Percentiles rank a stretch among this genome's conserved stretches.
Conservation (phyloP, 1,284 basidiomycete genomes). For the Meira nashicola region DNA sequence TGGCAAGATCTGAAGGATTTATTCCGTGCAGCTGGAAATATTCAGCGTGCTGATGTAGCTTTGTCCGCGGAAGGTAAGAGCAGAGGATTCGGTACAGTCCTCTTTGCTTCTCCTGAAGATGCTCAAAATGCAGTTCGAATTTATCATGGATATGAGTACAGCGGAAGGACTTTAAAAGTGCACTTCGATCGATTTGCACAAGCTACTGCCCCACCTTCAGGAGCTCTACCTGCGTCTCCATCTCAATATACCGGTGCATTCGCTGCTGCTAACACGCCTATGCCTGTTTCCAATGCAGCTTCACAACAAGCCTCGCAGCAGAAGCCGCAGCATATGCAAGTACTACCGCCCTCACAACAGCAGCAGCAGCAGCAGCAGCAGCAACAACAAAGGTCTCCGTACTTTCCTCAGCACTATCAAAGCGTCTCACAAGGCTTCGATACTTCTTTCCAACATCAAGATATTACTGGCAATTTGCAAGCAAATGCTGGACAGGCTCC, state of each 20-base stretch:
- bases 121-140: slow-evolving; percentile 72
- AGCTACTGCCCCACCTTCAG: slow-evolving; percentile 13
- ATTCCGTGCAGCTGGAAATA: slow-evolving; percentile 59
- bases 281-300: background rate
- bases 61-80: slow-evolving; percentile 86
- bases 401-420: slow-evolving; percentile 10
- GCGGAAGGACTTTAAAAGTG: slow-evolving; percentile 75
- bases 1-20: slow-evolving; percentile 53
- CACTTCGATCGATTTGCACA: slow-evolving; percentile 64
- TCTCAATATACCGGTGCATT: slow-evolving; percentile 51
- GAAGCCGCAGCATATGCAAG: slow-evolving; percentile 17
- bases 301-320: slow-evolving; percentile 14
- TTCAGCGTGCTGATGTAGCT: slow-evolving; percentile 87
- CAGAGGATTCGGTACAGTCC: slow-evolving; percentile 85
- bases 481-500: no score
- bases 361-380: slow-evolving; percentile 16
- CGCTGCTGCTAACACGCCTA: slow-evolving; percentile 36
- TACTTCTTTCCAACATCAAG: no score
- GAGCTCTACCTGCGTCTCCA: slow-evolving; percentile 34
- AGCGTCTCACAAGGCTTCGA: background rate
- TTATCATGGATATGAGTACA: slow-evolving; percentile 67
- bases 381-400: slow-evolving; percentile 8
- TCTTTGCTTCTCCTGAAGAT: slow-evolving; percentile 84
- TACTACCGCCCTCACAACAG: background rate
- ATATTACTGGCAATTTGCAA: no score